Evolutionary conservation across 139 green algal species (phyloP), one percentile per base, ranked within the genome.

Genomic region (Chlamydomonas applanata): DNA sequence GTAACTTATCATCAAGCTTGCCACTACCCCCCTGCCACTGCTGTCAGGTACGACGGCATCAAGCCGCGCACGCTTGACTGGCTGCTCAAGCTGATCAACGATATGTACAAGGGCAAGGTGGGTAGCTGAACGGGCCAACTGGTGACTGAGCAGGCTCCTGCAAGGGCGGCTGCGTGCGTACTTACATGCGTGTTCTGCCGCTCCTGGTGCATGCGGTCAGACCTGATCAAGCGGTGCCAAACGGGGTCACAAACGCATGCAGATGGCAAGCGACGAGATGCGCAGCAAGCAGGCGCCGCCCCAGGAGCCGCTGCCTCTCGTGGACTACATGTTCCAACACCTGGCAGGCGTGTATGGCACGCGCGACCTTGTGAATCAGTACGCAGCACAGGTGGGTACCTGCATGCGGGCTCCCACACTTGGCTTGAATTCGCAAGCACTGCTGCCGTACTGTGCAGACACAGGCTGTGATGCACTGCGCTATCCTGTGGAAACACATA

Each of bases 251-350:
- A n/a, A n/a, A n/a, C 22, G 22, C 20, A 27, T 22, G 25, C 65
- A 72, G 44, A 45, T 44, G 33, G 44, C 33, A 19, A 53, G 46
- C 22, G 80, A 82, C 40, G 76, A 82, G 34, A 59, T 72, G 66
- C 68, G 80, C 9, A 56, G 60, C 29, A 78, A 75, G 52, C 65
- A 46, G n/a, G 72, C 57, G 1, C 53, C 53, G 7, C 53, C 69
- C 30, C 80, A 81, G 67, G 71, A 82, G 57, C 80, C 80, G 20
- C 60, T 85, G 45, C 72, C 66, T 19, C 68, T 85, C 46, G 63
- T 82, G 2, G 80, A 82, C 57, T 85, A 75, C 60, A 69, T 85
- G 71, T 85, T 82, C 75, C 80, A 85, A 40, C 75, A 85, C 74
- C 44, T 85, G 27, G 65, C 69, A 22, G 74, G 80, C 14, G 52